Percentiles rank a stretch among this genome's conserved stretches.
Conservation (phyloP, 2,329 filamentous ascomycete genomes). For the Gremmenia infestans region DNA sequence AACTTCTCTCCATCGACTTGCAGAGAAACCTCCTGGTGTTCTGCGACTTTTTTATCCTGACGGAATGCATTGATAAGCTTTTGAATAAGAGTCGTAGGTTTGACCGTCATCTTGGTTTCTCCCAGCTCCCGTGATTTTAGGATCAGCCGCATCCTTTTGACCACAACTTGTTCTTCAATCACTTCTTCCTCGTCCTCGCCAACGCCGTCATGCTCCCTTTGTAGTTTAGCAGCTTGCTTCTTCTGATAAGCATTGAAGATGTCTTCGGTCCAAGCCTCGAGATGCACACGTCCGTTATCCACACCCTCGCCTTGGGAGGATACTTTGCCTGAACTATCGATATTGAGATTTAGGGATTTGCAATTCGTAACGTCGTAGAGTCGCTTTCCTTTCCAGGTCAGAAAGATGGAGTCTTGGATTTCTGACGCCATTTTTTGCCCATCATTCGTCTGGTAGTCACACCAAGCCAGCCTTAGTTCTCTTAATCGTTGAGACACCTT, state of each 20-base stretch:
- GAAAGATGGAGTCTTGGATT: conserved; percentile 54
- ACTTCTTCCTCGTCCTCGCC: conserved; percentile 20
- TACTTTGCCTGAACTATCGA: conserved; percentile 34
- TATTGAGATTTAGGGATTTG: conserved; percentile 57
- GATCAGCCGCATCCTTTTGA: conserved; percentile 42
- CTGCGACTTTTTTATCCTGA: conserved; percentile 44
- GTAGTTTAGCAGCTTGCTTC: conserved; percentile 8
- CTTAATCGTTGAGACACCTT: conserved; percentile 63
- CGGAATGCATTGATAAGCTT: conserved; percentile 61
- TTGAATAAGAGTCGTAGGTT: conserved; percentile 52
- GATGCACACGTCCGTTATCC: conserved; percentile 54
- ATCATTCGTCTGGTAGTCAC: conserved; percentile 52
- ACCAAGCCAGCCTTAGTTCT: conserved; percentile 66
- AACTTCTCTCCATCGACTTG: conserved; percentile 73
- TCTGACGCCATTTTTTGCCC: conserved; percentile 34
- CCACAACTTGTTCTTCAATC: conserved; percentile 23
- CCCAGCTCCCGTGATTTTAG: conserved; percentile 50
- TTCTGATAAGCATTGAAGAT: conserved; percentile 41
- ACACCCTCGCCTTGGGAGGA: conserved; percentile 38
- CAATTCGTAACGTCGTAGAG: conserved; percentile 75
- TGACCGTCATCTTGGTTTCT: conserved; percentile 46
- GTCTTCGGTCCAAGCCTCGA: conserved; percentile 73
- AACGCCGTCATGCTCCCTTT: conserved; percentile 10
- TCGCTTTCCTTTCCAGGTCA: conserved; percentile 72
- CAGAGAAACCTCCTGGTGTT: conserved; percentile 53